These are phyloP conservation scores for Hapsidospora chrysogenum DNA, from an alignment of 495 filamentous ascomycete species.

Conservation along the genomic window DNA sequence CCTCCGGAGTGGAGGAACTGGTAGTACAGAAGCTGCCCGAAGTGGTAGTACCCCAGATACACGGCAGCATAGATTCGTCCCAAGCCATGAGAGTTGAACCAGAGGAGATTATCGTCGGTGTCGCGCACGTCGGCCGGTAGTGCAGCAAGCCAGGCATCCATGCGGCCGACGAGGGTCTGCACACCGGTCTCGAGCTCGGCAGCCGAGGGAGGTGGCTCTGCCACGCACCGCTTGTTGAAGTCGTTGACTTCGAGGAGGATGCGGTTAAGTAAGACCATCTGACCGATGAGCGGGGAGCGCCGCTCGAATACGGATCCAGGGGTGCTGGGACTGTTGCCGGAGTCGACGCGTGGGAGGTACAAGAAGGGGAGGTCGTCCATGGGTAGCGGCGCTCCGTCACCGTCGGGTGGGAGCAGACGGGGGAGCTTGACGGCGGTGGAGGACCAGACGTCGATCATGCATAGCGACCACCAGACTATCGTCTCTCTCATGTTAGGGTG, in stretches of 20 bases:
- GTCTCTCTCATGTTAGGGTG: neutral
- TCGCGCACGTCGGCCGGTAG: conserved; percentile 16
- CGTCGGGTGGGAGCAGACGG: conserved; percentile 7
- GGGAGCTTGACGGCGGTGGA: conserved; percentile 19
- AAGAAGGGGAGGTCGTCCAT: conserved; percentile 15
- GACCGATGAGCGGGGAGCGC: conserved; percentile 8
- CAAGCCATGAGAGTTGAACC: conserved; percentile 15
- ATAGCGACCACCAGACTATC: conserved; percentile 22
- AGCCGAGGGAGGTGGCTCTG: conserved; percentile 3
- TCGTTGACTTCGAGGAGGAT: conserved; percentile 18
- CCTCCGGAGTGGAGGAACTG: conserved; percentile 18
- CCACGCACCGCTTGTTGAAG: conserved; percentile 13
- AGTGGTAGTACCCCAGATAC: conserved; percentile 26
- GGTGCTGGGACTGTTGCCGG: neutral
- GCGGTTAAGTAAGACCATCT: conserved; percentile 19
- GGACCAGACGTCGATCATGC: conserved; percentile 28
- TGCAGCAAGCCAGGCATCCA: conserved; percentile 13
- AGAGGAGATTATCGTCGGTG: conserved; percentile 11
- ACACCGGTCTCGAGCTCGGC: conserved; percentile 6
- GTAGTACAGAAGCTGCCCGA: conserved; percentile 24
- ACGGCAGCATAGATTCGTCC: conserved; percentile 22
- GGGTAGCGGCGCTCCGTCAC: conserved; percentile 12
- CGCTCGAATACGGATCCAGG: conserved; percentile 4
- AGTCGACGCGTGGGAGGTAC: conserved; percentile 1
- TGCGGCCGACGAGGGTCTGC: conserved; percentile 9